Evolutionary conservation across 148 eudicot species (phyloP).

Genomic region (Camellia japonica): DNA sequence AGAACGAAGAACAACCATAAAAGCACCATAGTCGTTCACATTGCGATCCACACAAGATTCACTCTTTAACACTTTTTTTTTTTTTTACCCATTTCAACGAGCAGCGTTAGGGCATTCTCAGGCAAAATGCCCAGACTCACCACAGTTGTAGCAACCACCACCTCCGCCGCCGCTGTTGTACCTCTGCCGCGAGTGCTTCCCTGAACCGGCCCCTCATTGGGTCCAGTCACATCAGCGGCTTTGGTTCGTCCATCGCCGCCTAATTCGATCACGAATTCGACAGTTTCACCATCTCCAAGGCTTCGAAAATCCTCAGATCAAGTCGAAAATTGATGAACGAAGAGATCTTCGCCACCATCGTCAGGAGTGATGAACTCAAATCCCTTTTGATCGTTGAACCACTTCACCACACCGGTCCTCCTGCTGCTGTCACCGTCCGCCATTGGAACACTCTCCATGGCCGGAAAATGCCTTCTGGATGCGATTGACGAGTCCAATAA

Average conservation of each 20-base stretch:
- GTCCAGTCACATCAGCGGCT: slow-evolving; percentile 49
- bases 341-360: slow-evolving; percentile 55
- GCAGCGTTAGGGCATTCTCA: slow-evolving; percentile 4
- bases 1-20: neutral
- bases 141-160: slow-evolving; percentile 15
- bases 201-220: slow-evolving; percentile 35
- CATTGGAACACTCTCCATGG: too few relatives aligned
- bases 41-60: too few relatives aligned
- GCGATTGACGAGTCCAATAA: too few relatives aligned
- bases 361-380: slow-evolving; percentile 56
- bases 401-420: slow-evolving; percentile 45
- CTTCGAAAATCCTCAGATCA: slow-evolving; percentile 54
- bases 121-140: slow-evolving; percentile 17
- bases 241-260: slow-evolving; percentile 55
- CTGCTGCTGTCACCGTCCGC: slow-evolving; percentile 25
- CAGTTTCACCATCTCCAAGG: slow-evolving; percentile 50
- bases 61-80: neutral
- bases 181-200: slow-evolving; percentile 42
- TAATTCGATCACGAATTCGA: slow-evolving; percentile 36
- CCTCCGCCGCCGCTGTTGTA: slow-evolving; percentile 14
- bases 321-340: slow-evolving; percentile 60
- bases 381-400: slow-evolving; percentile 61
- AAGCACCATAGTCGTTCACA: too few relatives aligned
- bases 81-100: neutral
- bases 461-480: too few relatives aligned